Evolutionary conservation across 1,139 yeast genomes (phyloP).

Genomic region (Suhomyces guaymorum): DNA sequence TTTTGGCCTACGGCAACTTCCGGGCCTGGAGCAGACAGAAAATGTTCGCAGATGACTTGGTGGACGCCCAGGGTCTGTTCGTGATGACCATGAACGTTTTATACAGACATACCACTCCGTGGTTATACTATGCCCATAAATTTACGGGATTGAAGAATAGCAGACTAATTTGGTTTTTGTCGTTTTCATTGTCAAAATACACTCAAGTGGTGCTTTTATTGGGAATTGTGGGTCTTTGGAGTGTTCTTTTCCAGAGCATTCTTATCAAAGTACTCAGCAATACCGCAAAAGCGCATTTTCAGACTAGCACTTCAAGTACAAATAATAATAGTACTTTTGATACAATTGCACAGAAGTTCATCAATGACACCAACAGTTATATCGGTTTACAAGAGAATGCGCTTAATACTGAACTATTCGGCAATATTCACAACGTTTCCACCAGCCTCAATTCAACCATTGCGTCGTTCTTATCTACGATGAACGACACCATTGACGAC

Average conservation of each 20-base stretch:
- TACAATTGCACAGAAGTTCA: conserved; percentile 15
- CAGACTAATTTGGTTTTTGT: conserved; percentile 45
- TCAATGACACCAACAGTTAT: conserved; percentile 26
- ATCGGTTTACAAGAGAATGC: conserved; percentile 32
- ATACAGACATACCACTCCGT: conserved; percentile 20
- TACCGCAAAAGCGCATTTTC: too few relatives aligned
- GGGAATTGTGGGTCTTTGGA: conserved; percentile 49
- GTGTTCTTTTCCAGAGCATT: conserved; percentile 49
- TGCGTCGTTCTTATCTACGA: conserved; percentile 31
- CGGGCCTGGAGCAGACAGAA: conserved; percentile 51
- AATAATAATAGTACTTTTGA: not conserved
- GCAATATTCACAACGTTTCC: conserved; percentile 62
- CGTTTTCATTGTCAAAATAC: too few relatives aligned
- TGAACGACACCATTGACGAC: conserved; percentile 31
- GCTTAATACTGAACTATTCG: conserved; percentile 66
- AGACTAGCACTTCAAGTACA: too few relatives aligned
- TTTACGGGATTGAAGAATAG: conserved; percentile 5
- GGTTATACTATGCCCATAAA: conserved; percentile 18
- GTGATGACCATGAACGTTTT: conserved; percentile 16
- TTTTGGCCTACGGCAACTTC: conserved; percentile 46
- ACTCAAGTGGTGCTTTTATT: conserved; percentile 47
- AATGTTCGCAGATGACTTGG: conserved; percentile 25
- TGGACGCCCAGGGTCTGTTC: conserved; percentile 8
- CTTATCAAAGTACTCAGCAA: too few relatives aligned
- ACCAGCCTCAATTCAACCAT: conserved; percentile 55